These are phyloP conservation scores for Fusarium avenaceum DNA, from an alignment of 2,329 filamentous ascomycete species.

Conservation along the genomic window DNA sequence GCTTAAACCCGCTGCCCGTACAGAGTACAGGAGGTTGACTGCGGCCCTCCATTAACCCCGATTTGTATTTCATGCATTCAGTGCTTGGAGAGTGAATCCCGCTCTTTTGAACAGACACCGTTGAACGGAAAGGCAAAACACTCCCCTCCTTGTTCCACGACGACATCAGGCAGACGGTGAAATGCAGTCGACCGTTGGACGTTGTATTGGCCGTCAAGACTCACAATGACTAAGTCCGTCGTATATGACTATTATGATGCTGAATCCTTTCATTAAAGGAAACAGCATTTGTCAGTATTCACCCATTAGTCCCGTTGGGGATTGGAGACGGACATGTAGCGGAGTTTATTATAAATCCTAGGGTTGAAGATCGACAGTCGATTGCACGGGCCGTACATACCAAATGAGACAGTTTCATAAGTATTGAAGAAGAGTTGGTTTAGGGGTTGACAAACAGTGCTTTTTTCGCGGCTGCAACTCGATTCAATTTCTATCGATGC, in stretches of 20 bases:
- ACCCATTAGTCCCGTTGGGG: conserved; percentile 6
- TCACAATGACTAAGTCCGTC: not conserved
- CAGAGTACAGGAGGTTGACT: conserved; percentile 1
- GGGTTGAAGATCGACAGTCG: conserved; percentile 16
- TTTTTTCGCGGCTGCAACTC: not conserved
- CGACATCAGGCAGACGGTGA: conserved; percentile 33
- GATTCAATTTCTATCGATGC: not conserved
- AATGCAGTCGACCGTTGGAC: not conserved
- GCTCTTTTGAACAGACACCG: conserved; percentile 44
- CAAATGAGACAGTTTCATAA: conserved; percentile 40
- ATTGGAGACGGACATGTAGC: conserved; percentile 30
- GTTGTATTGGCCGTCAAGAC: conserved; percentile 1
- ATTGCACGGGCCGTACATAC: conserved; percentile 23
- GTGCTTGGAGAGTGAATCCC: conserved; percentile 31
- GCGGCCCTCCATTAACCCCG: conserved; percentile 21
- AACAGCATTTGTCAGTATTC: conserved; percentile 22
- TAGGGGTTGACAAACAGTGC: conserved; percentile 7
- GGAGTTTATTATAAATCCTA: conserved; percentile 36
- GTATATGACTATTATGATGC: not conserved
- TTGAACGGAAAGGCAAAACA: conserved; percentile 25
- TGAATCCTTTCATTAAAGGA: conserved; percentile 9
- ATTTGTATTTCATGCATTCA: conserved; percentile 20
- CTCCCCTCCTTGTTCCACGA: conserved; percentile 38
- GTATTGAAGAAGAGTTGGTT: conserved; percentile 20
- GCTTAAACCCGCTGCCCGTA: not conserved